Base-by-base conservation (phyloP, 306 rosid species). In the Sicyos edulis region DNA sequence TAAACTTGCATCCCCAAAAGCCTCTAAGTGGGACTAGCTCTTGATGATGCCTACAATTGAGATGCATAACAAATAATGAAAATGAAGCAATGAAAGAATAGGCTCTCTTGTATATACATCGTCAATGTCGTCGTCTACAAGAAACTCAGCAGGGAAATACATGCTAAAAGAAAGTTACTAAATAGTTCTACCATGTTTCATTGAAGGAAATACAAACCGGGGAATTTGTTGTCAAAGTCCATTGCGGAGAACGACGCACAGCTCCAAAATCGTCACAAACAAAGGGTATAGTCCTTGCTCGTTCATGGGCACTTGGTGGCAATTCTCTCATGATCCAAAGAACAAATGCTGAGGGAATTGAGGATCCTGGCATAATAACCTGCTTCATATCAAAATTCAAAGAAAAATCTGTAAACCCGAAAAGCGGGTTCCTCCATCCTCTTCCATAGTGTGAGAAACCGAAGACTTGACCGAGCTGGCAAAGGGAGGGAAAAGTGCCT, bases 321-420 rank as follows among this genome's bases (percentile, higher is more conserved):
- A 86, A 75, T 78, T 93, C 98, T 83, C 96, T 85, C 95, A 85
- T 86, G 78, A 84, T 85, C 96, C 97, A 93, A 77, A 93, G 71
- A 40, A 93, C 74, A 72, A 83, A 78, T 22, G 89, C 92, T 58
- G 96, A 93, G 14, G 98, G 96, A 76, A 88, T 79, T 54, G 93
- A 85, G 71, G 92, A 83, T 82, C 98, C 98, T 93, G 85, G 78
- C 79, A 77, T 17, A 82, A 44, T 45, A 66, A 44, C 47, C 71
- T 66, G 71, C 71, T 45, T 45, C 71, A 66, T 42, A 66, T 66
- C 32, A 66, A 42, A 66, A 66, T 19, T 66, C 32, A 17, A 66
- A 66, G 59, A 70, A 74, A 80, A 6, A 6, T 26, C 44, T 26
- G 40, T 26, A 59, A 26, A 59, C 44, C 65, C 65, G 19, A 26